phyloP scores from a whole-genome alignment of 2,329 filamentous ascomycete genomes.

The Monilinia laxa region DNA sequence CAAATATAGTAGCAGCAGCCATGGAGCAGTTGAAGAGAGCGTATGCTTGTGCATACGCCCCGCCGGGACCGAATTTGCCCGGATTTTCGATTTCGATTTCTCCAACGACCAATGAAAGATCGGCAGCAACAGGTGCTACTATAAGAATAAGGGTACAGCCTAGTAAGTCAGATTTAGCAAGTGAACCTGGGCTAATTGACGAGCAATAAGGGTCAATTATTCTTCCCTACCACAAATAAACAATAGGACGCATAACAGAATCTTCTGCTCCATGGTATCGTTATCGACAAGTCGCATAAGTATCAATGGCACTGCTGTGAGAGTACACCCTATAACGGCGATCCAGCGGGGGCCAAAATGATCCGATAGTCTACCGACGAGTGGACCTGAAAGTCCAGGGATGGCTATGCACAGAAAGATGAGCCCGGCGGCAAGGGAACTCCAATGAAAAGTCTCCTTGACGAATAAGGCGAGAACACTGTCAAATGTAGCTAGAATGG shows the following conservation, averaged over 20 bases:
- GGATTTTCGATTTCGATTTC: slow-evolving; percentile 52
- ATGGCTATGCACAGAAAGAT: slow-evolving; percentile 57
- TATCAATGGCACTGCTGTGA: slow-evolving; percentile 56
- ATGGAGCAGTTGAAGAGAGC: slow-evolving; percentile 54
- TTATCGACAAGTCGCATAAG: slow-evolving; percentile 62
- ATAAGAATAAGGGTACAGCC: slow-evolving; percentile 51
- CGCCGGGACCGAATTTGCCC: slow-evolving; percentile 52
- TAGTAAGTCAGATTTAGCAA: neutral
- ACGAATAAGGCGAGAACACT: slow-evolving; percentile 56
- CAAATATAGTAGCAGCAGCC: slow-evolving; percentile 50
- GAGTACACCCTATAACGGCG: slow-evolving; percentile 56
- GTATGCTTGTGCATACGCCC: slow-evolving; percentile 59
- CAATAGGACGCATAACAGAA: slow-evolving; percentile 62
- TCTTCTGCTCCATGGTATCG: slow-evolving; percentile 58
- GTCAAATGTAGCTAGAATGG: slow-evolving; percentile 54
- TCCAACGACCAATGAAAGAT: slow-evolving; percentile 58
- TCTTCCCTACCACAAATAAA: slow-evolving; percentile 50
- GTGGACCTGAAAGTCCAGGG: slow-evolving; percentile 57
- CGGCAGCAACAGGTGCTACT: slow-evolving; percentile 66
- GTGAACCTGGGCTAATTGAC: slow-evolving; percentile 28
- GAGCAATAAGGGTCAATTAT: neutral
- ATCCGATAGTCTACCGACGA: slow-evolving; percentile 51
- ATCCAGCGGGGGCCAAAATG: slow-evolving; percentile 61
- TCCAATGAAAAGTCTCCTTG: slow-evolving; percentile 54
- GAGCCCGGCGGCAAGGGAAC: slow-evolving; percentile 54